Percentiles rank a stretch among this genome's conserved stretches.
Conservation (phyloP, 2,329 filamentous ascomycete genomes). For the Stachybotrys chlorohalonatus region DNA sequence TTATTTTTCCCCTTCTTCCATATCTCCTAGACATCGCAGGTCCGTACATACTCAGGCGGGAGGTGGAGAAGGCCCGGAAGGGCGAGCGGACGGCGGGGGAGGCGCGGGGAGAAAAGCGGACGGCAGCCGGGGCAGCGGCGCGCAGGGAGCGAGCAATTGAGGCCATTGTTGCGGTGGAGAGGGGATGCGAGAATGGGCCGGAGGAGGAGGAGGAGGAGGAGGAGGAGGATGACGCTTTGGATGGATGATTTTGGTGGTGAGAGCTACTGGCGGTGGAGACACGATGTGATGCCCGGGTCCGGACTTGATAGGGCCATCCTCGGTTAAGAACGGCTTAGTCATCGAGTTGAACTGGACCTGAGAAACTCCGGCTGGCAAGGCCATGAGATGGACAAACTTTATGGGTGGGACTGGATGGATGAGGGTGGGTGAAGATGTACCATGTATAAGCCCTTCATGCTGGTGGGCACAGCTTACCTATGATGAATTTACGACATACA, state of each 20-base stretch:
- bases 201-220: constrained; percentile 2
- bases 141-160: constrained; percentile 51
- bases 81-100: constrained; percentile 33
- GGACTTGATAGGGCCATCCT: constrained; percentile 1
- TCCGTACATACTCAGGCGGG: constrained; percentile 22
- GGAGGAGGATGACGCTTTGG: background rate
- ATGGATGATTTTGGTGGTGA: background rate
- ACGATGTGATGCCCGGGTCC: background rate
- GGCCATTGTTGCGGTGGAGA: constrained; percentile 36
- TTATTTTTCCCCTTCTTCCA: background rate
- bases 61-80: constrained; percentile 28
- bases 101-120: constrained; percentile 26
- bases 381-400: too few species aligned
- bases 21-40: background rate
- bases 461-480: too few species aligned
- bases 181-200: constrained; percentile 4
- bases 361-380: background rate
- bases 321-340: constrained; percentile 3
- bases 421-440: too few species aligned
- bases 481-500: too few species aligned
- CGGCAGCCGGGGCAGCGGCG: constrained; percentile 36
- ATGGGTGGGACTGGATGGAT: too few species aligned
- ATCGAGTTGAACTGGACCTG: background rate
- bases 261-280: background rate
- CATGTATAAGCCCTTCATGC: too few species aligned